Base-by-base conservation (phyloP, 305 asterid species). In the Rubia peregrina region DNA sequence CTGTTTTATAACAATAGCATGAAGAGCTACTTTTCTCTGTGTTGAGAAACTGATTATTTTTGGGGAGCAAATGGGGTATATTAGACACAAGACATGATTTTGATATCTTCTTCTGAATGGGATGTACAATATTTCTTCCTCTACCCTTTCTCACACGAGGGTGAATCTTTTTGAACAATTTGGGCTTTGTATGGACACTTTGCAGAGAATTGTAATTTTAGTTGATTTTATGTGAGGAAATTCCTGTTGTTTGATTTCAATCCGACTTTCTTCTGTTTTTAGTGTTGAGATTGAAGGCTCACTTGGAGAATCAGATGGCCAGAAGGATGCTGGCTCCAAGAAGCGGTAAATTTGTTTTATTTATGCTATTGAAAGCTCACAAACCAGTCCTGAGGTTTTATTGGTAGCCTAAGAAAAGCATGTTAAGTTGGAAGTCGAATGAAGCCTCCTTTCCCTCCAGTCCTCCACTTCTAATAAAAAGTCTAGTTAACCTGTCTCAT, bases 231-330 rank as follows among this genome's bases (percentile, higher is more conserved):
- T 59, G 65, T 55, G 41, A 65, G 70, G 26, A 4, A 42, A 26
- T 46, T 59, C 33, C 48, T 42, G 10, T 76, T 43, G 30, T 73
- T 17, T 53, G 36, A 57, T 57, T 21, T 73, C 30, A 17, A 61
- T 66, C 73, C 61, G 26, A 61, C 51, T 61, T 68, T 69, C 4
- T 33, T 74, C 68, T 24, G 30, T 26, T 80, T 69, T 14, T 66
- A 92, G 98, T 78, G 85, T 63, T 73, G 94, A 85, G 42, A 75
- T 85, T 82, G 96, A 88, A 65, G 92, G 89, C 66, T 87, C 94
- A 12, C 78, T 80, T 79, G 95, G 82, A 70, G 94, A 89, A 67
- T 80, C 94, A 62, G 93, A 88, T 61, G 79, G 57, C 59, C 81
- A 70, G 67, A 92, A 82, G 80, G 90, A 85, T 72, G 63, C 80